These are phyloP conservation scores for Lactarius hatsudake DNA, from an alignment of 768 basidiomycete genomes.

Conservation along the genomic window DNA sequence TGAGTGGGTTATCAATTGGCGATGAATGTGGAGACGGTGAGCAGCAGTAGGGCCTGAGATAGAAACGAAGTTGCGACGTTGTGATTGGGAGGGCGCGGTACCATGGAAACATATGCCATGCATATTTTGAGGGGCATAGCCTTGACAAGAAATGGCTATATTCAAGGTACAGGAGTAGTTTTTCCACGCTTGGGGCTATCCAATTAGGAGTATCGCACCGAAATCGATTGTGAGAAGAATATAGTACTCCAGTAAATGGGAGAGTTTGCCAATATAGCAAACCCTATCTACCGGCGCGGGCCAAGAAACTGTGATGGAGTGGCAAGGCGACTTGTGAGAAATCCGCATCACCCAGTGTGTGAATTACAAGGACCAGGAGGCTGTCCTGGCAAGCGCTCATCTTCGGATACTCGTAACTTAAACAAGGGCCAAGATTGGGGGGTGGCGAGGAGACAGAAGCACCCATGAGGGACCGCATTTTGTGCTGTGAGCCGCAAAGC, in stretches of 20 bases:
- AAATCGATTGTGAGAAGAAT: neutral
- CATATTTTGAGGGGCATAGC: neutral
- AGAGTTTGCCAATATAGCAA: neutral
- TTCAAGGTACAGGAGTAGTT: neutral
- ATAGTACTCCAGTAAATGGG: neutral
- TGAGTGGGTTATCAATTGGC: neutral
- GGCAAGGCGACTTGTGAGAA: neutral
- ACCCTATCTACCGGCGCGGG: neutral
- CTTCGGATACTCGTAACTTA: neutral
- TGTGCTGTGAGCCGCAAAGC: neutral
- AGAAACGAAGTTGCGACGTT: neutral
- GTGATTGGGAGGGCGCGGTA: neutral
- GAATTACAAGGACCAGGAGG: neutral
- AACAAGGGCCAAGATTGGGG: neutral
- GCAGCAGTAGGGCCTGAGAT: neutral
- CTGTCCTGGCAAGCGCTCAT: neutral
- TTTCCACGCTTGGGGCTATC: neutral
- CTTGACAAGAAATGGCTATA: neutral
- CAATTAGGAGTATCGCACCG: neutral
- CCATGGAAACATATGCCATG: conserved; percentile 3
- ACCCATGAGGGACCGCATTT: neutral
- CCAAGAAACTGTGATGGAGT: neutral
- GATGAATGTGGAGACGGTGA: neutral
- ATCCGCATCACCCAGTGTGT: neutral
- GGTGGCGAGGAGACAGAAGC: neutral